Conservation (phyloP, 2,329 filamentous ascomycete species). For the Coniochaeta sp. region DNA sequence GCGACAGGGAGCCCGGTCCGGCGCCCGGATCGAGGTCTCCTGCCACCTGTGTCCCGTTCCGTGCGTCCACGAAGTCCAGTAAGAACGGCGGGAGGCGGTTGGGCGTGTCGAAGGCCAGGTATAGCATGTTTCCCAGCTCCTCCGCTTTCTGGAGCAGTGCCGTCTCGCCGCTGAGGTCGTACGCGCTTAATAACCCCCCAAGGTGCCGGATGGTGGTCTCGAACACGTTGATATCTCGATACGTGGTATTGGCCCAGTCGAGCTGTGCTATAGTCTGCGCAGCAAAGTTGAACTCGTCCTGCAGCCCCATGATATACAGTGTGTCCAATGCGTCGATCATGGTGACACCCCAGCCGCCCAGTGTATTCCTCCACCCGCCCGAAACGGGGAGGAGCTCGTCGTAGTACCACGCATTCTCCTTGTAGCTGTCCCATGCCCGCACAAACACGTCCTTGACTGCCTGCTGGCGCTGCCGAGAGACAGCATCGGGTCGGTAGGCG, state of each 20-base stretch:
- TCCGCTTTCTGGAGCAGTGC: constrained; percentile 38
- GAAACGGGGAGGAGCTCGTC: constrained; percentile 48
- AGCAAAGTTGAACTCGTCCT: constrained; percentile 44
- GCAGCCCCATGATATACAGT: constrained; percentile 49
- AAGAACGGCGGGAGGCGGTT: constrained; percentile 39
- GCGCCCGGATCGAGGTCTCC: constrained; percentile 30
- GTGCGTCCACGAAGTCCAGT: constrained; percentile 34
- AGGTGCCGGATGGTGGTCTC: constrained; percentile 52
- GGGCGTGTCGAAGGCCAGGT: constrained; percentile 43
- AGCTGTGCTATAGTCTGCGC: constrained; percentile 39
- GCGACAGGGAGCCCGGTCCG: constrained; percentile 53
- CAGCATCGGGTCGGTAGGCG: constrained; percentile 15
- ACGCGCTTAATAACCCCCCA: constrained; percentile 41
- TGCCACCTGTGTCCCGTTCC: constrained; percentile 24
- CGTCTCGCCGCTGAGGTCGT: constrained; percentile 39
- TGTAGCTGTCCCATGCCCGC: constrained; percentile 43
- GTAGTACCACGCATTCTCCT: constrained; percentile 42
- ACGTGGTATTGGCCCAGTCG: constrained; percentile 41
- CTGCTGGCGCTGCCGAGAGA: constrained; percentile 20
- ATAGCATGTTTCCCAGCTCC: constrained; percentile 44
- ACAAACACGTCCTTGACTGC: constrained; percentile 29
- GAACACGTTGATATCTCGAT: constrained; percentile 45
- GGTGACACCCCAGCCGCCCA: constrained; percentile 48
- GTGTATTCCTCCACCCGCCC: constrained; percentile 34
- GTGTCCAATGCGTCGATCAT: constrained; percentile 50